Evolutionary conservation across 1,139 yeast species (phyloP), one percentile per base, ranked within the genome.

Genomic region (Nadsonia commutata): DNA sequence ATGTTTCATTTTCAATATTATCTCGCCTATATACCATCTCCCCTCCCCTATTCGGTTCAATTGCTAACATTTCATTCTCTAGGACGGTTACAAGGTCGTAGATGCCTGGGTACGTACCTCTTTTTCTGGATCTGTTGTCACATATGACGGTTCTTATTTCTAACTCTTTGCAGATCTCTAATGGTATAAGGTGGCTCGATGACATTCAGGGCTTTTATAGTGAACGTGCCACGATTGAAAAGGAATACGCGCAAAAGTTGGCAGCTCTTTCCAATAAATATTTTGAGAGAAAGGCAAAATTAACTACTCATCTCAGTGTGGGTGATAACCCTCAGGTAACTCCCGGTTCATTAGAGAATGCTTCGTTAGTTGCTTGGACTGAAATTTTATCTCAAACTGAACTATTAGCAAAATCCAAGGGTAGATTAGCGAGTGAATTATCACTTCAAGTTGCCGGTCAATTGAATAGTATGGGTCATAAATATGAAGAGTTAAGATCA

Each of bases 291-390:
- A 85, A 88, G 58, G 80, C 94, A 38, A 76, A 75, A 53, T 62
- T 70, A 11, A 70, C 85, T 21, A 74, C 93, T 0, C 62, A 65
- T 19, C 63, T 93, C 31, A 78, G 90, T 36, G 98, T 93, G 6
- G 99, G 99, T 21, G 95, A 85, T 50, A 74, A 75, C 21, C 98
- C 99, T 0, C 74, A 78, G 40, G 73, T 84, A 44, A 90, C 99
- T 0, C 97, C 98, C 0, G 98, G 99, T 0, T 86, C 96, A 0
- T 66, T 90, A 43, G 98, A 93, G 57, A 74, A 84, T 50, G 95
- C 96, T 0, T 72, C 85, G n/a, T 64, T 88, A 51, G 95, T 85
- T n/a, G 76, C 94, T 3, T 90, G 98, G 98, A 83, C 78, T 40
- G 94, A 85, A 51, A 75, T 90, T 13, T 68, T 90, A 48, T 73